Base-by-base conservation (phyloP, 306 rosid genomes). In the Prunus armeniaca region DNA sequence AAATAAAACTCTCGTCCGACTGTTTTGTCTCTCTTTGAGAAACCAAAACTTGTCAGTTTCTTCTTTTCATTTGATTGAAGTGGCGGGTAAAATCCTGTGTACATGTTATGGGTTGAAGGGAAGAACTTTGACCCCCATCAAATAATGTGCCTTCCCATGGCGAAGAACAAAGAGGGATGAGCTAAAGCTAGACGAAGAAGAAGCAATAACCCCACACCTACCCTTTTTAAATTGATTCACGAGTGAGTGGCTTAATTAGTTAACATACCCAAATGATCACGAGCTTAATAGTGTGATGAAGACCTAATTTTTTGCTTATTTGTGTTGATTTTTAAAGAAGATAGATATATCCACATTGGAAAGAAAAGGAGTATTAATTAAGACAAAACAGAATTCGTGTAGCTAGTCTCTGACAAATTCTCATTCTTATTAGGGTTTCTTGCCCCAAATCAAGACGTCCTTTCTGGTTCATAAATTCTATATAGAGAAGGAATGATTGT, bases 121-220 rank as follows among this genome's bases (percentile, higher is more conserved):
- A 83, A 18, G 65, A 69, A 84, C 51, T 84, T 86, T 82, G 93
- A 91, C 90, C 75, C 75, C 75, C 49, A 65, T 65, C 69, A 65
- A 65, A 65, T 32, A 65, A 56, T n/a, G 69, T 65, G 49, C 69
- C 25, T 34, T 19, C 69, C 38, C 7, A 54, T 18, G 49, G 12
- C 57, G 32, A 71, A 52, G 63, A 30, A 52, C n/a, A 19, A 46
- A 45, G 57, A 70, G 46, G 74, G 20, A 4, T 27, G 20, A 45
- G 56, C 24, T 45, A 15, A 15, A 76, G 77, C 46, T 27, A 8
- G 55, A 27, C 15, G 77, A 57, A 66, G 75, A 72, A 34, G 43
- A 22, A 51, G 10, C 25, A 41, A 30, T 14, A 27, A 32, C 1
- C 17, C 41, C 76, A 22, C 75, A n/a, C n/a, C 17, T 9, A 72